Percentiles rank a stretch among this genome's conserved stretches.
Evolutionary conservation across 2,329 filamentous ascomycete species (phyloP).

Genomic region (Pseudocercospora ulei): DNA sequence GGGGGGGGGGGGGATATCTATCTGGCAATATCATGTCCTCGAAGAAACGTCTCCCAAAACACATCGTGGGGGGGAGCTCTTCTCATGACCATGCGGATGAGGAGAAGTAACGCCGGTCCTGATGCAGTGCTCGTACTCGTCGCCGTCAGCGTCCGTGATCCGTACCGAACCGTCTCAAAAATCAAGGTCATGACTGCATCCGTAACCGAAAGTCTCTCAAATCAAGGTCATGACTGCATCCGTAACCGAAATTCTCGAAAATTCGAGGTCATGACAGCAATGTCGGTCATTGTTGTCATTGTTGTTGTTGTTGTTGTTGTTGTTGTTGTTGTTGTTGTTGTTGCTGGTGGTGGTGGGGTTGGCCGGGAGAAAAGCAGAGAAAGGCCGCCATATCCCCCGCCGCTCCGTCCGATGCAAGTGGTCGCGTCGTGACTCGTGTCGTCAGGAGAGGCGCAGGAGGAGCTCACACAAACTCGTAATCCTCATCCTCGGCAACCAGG

Average conservation of each 20-base stretch:
- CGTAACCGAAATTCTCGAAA: conserved; percentile 4
- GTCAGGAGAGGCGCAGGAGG: not conserved
- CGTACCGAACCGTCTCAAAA: no score
- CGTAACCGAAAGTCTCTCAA: conserved; percentile 2
- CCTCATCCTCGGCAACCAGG: conserved; percentile 28
- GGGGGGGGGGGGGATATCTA: no score
- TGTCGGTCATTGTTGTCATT: no score
- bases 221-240: conserved; percentile 9
- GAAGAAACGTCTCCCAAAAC: conserved; percentile 25
- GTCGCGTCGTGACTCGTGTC: not conserved
- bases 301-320: no score
- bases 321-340: no score
- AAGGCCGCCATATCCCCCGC: not conserved
- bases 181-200: conserved; percentile 9
- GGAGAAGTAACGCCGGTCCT: conserved; percentile 12
- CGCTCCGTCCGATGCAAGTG: conserved; percentile 5
- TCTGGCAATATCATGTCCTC: conserved; percentile 19
- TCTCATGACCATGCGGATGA: conserved; percentile 28
- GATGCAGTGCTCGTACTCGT: conserved; percentile 11
- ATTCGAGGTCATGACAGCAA: conserved; percentile 9
- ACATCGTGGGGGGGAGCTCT: conserved; percentile 17
- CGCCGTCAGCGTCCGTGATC: no score
- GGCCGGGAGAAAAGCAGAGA: no score
- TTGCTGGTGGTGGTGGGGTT: no score
- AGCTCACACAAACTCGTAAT: conserved; percentile 34